These are phyloP conservation scores for Aspergillus funiculosus DNA, from an alignment of 495 filamentous ascomycete genomes.

Conservation along the genomic window DNA sequence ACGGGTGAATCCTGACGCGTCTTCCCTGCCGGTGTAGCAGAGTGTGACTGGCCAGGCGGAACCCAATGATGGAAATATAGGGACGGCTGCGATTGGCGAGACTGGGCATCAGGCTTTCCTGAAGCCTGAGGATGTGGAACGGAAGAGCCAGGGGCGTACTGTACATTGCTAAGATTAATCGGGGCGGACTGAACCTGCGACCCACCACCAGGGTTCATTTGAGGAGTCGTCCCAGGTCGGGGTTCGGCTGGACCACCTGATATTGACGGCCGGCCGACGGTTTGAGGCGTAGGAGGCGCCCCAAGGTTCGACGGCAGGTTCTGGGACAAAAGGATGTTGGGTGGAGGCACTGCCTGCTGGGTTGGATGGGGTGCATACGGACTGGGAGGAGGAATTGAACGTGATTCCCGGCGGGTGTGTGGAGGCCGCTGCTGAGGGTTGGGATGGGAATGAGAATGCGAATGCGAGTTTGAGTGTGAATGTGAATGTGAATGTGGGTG, in stretches of 20 bases:
- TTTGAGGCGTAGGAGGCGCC: conserved; percentile 20
- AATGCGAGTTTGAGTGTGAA: conserved; percentile 1
- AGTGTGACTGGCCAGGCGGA: conserved; percentile 55
- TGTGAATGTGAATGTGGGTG: neutral
- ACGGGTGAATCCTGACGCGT: conserved; percentile 25
- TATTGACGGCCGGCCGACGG: conserved; percentile 21
- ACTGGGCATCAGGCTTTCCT: conserved; percentile 45
- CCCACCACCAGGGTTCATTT: conserved; percentile 50
- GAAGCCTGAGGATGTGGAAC: conserved; percentile 41
- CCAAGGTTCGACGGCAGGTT: conserved; percentile 1
- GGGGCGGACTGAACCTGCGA: conserved; percentile 51
- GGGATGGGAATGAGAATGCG: conserved; percentile 1
- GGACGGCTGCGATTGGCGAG: conserved; percentile 54
- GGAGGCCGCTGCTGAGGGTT: conserved; percentile 13
- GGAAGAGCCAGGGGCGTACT: conserved; percentile 27
- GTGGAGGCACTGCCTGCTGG: conserved; percentile 21
- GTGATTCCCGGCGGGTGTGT: conserved; percentile 20
- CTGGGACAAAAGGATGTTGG: conserved; percentile 9
- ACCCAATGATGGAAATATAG: conserved; percentile 93
- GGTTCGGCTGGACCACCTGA: conserved; percentile 23
- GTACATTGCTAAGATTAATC: conserved; percentile 26
- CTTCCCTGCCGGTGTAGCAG: conserved; percentile 27
- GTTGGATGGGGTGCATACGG: conserved; percentile 29
- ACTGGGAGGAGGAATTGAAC: conserved; percentile 34
- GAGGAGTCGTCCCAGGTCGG: conserved; percentile 37